Conservation (phyloP, 2,329 filamentous ascomycete genomes). For the Aspergillus calidoustus region DNA sequence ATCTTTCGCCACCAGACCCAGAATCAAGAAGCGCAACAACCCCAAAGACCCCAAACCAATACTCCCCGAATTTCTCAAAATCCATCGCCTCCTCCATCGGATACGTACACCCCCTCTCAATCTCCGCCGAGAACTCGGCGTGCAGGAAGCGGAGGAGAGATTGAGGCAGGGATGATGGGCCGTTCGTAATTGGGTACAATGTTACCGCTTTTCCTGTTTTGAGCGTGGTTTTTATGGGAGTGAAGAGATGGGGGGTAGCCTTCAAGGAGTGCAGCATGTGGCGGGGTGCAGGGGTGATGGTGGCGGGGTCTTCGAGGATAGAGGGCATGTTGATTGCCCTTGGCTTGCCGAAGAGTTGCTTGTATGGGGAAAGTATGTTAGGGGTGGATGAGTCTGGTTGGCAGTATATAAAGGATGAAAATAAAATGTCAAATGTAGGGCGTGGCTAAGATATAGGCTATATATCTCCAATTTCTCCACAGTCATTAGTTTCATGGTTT, state of each 20-base stretch:
- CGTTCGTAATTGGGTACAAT: slow-evolving; percentile 35
- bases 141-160: slow-evolving; percentile 36
- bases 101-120: slow-evolving; percentile 42
- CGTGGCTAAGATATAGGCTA: neutral
- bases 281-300: slow-evolving; percentile 29
- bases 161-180: slow-evolving; percentile 27
- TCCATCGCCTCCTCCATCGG: slow-evolving; percentile 43
- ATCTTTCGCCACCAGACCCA: slow-evolving; percentile 13
- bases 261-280: slow-evolving; percentile 20
- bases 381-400: neutral
- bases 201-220: slow-evolving; percentile 32
- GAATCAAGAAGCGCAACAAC: slow-evolving; percentile 35
- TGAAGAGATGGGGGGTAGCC: slow-evolving; percentile 20
- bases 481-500: neutral
- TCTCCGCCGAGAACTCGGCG: slow-evolving; percentile 41
- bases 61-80: slow-evolving; percentile 36
- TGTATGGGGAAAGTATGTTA: neutral
- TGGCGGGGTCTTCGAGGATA: slow-evolving; percentile 42
- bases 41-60: slow-evolving; percentile 47
- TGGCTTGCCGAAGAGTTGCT: too few species aligned
- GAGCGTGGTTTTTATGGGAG: slow-evolving; percentile 30
- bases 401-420: neutral
- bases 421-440: neutral
- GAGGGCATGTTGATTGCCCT: slow-evolving; percentile 35
- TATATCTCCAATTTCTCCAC: neutral